A percentile compares a stretch with the other conserved stretches of the same genome.
phyloP scores from a whole-genome alignment of 352 stramenopile genomes.

The Plasmopara muralis region DNA sequence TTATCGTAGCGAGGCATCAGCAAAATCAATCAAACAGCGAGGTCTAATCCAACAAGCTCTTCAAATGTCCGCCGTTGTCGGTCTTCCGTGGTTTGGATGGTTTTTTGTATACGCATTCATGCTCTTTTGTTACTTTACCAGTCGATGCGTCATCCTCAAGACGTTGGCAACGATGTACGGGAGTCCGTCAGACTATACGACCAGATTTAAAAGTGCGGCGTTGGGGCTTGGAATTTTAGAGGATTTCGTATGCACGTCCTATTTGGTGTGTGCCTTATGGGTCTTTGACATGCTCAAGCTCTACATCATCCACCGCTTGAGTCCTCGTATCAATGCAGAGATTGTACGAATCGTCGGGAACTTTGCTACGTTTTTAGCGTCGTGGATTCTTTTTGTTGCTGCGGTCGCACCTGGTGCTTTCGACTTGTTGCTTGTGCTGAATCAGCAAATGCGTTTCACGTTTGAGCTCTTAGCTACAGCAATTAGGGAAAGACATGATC shows the following conservation, averaged over 20 bases:
- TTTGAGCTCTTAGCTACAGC: slow-evolving; percentile 39
- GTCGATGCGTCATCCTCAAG: slow-evolving; percentile 4
- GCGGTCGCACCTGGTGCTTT: slow-evolving; percentile 23
- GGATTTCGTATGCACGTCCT: slow-evolving; percentile 30
- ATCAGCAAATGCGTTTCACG: slow-evolving; percentile 35
- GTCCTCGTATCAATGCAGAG: background rate
- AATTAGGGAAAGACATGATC: slow-evolving; percentile 28
- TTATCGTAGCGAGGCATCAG: too few relatives aligned
- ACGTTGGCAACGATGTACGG: slow-evolving; percentile 4
- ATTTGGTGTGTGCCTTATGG: slow-evolving; percentile 9
- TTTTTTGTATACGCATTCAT: slow-evolving; percentile 6
- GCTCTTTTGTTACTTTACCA: slow-evolving; percentile 5
- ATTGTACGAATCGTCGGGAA: slow-evolving; percentile 1
- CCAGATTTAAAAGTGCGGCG: background rate
- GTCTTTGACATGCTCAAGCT: slow-evolving; percentile 8
- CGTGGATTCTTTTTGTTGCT: slow-evolving; percentile 22
- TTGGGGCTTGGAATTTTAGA: slow-evolving; percentile 31
- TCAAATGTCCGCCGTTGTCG: background rate
- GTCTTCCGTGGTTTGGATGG: slow-evolving; percentile 6
- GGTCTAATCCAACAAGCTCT: too few relatives aligned
- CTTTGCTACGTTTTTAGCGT: slow-evolving; percentile 27
- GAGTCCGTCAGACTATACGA: background rate
- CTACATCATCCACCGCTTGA: background rate
- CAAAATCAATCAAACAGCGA: too few relatives aligned
- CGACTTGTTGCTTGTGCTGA: slow-evolving; percentile 34